phyloP scores from a whole-genome alignment of 371 early-diverging fungal species.

The Coemansia linderi region DNA sequence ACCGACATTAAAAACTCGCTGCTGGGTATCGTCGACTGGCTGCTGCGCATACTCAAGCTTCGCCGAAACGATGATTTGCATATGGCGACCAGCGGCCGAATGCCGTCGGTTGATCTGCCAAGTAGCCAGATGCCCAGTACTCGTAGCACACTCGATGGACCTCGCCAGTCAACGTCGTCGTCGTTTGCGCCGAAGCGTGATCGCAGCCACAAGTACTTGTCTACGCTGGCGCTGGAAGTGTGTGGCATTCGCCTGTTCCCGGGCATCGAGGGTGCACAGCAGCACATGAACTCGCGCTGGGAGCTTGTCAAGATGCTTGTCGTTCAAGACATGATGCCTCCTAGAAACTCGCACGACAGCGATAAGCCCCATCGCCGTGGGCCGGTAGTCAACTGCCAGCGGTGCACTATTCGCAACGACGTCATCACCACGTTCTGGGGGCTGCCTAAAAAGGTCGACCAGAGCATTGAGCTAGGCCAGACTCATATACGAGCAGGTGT shows the following conservation, averaged over 20 bases:
- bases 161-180: neutral
- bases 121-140: neutral
- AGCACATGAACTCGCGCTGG: slow-evolving; percentile 52
- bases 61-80: slow-evolving; percentile 5
- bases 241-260: slow-evolving; percentile 37
- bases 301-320: slow-evolving; percentile 52
- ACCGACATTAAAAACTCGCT: slow-evolving; percentile 32
- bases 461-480: slow-evolving; percentile 40
- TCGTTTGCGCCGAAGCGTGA: slow-evolving; percentile 15
- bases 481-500: slow-evolving; percentile 45
- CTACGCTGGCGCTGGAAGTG: slow-evolving; percentile 42
- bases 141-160: slow-evolving; percentile 8
- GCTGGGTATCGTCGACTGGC: slow-evolving; percentile 30
- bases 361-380: slow-evolving; percentile 41
- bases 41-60: slow-evolving; percentile 20
- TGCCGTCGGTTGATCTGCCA: neutral
- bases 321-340: slow-evolving; percentile 28
- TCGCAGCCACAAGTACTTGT: slow-evolving; percentile 37
- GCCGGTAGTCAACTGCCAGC: slow-evolving; percentile 39
- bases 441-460: slow-evolving; percentile 46
- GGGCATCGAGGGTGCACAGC: slow-evolving; percentile 41
- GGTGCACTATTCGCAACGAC: slow-evolving; percentile 47
- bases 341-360: slow-evolving; percentile 21
- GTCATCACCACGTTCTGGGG: slow-evolving; percentile 53
- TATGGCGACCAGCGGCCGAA: neutral